Conservation (phyloP, 352 stramenopile genomes). For the Phytophthora pini region DNA sequence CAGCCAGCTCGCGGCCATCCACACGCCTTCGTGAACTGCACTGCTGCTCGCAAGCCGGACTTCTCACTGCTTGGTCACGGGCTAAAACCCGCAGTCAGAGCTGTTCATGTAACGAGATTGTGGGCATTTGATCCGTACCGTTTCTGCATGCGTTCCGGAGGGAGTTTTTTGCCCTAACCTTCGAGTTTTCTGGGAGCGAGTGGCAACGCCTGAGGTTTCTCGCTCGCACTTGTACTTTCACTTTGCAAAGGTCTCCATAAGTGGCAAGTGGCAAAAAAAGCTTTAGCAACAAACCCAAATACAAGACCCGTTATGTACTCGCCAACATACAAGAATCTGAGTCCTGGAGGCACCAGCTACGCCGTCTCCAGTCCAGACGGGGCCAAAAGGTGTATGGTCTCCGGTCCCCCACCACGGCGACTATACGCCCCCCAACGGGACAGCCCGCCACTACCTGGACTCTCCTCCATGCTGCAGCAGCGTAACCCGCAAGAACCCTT, state of each 20-base stretch:
- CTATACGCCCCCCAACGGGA: background rate
- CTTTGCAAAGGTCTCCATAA: slow-evolving; percentile 24
- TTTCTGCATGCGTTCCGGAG: slow-evolving; percentile 11
- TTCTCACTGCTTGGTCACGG: slow-evolving; percentile 4
- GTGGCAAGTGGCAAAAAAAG: background rate
- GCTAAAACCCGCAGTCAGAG: too few relatives aligned
- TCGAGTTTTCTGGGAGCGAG: background rate
- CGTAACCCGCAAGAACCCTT: slow-evolving; percentile 14
- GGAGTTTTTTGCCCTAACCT: slow-evolving; percentile 10
- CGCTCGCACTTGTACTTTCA: slow-evolving; percentile 10
- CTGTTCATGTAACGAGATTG: slow-evolving; percentile 11
- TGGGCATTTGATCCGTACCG: slow-evolving; percentile 2
- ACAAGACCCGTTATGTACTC: slow-evolving; percentile 10
- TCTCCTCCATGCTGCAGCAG: slow-evolving; percentile 34
- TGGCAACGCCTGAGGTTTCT: background rate
- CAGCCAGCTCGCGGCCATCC: background rate
- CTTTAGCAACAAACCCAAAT: too few relatives aligned
- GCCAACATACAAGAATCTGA: slow-evolving; percentile 23
- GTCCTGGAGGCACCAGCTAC: slow-evolving; percentile 12
- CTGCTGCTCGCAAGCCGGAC: background rate
- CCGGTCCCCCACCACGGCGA: slow-evolving; percentile 5
- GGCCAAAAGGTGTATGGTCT: slow-evolving; percentile 20
- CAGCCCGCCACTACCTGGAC: slow-evolving; percentile 28
- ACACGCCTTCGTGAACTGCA: background rate
- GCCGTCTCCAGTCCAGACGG: slow-evolving; percentile 19